Base-by-base conservation (phyloP, 176 grass and related monocot species). In the Elymus sibiricus region DNA sequence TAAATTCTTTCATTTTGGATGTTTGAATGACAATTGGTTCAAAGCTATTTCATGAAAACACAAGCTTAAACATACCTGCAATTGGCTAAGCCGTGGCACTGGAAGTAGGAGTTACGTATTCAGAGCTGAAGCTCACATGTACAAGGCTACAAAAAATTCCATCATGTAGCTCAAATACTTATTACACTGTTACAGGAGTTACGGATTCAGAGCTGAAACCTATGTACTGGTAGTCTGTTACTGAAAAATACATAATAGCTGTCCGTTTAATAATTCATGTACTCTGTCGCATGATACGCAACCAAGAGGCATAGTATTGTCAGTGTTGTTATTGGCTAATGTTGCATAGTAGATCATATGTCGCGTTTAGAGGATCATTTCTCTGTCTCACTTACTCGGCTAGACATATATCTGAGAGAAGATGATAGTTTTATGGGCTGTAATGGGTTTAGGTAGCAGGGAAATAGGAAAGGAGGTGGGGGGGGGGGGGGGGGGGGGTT, bases 11-110 rank as follows among this genome's bases (percentile, higher is more conserved):
- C 34, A 26, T 62, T 55, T 79, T n/a, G 37, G n/a, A 26, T 79
- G 76, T 79, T n/a, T 62, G n/a, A 79, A 63, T 79, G 35, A 19
- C 13, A 40, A 27, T 79, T 62, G 56, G 56, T 79, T 62, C 35
- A 26, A 63, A 62, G 32, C n/a, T 44, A 24, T 16, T 39, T 62
- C 15, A 59, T 40, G 39, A 25, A 63, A 64, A 64, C n/a, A 79
- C 37, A 64, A 2, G 8, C 77, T 28, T 43, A 43, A 79, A 63
- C 22, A 43, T 40, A 79, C 34, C 16, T 0, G 31, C 8, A 42
- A 43, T 64, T 27, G 2, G 60, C 58, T 63, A 43, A 58, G 53
- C 53, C 53, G 19, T 58, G 53, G 53, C 32, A 79, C 24, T 15
- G 10, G 27, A 28, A 9, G 16, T 28, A 43, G 9, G 24, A 79